phyloP scores from a whole-genome alignment of 2,329 filamentous ascomycete genomes.

The Mycosphaerelloides madeirae region DNA sequence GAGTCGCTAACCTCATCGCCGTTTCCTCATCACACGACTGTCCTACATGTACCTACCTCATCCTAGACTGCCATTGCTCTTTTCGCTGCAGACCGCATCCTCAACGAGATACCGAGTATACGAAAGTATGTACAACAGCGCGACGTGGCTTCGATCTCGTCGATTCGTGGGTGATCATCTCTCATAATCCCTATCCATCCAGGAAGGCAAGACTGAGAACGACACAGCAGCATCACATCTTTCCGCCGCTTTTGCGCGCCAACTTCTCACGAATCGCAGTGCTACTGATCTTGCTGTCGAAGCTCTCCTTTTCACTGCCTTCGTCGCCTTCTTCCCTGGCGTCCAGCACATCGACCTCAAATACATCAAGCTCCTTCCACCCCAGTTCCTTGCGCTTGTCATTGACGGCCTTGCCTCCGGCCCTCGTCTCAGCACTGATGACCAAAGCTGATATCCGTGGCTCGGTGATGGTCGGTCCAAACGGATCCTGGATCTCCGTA shows the following conservation, averaged over 20 bases:
- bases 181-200: too few species aligned
- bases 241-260: constrained; percentile 17
- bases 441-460: constrained; percentile 74
- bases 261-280: constrained; percentile 61
- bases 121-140: too few species aligned
- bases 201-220: too few species aligned
- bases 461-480: constrained; percentile 83
- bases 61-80: too few species aligned
- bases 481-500: constrained; percentile 80
- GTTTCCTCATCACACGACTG: too few species aligned
- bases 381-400: constrained; percentile 70
- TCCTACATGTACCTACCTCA: too few species aligned
- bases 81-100: too few species aligned
- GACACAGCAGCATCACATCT: constrained; percentile 7
- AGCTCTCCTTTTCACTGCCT: constrained; percentile 50
- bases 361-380: constrained; percentile 72
- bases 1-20: too few species aligned
- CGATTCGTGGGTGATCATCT: too few species aligned
- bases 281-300: constrained; percentile 84
- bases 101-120: too few species aligned
- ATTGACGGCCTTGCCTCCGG: constrained; percentile 81
- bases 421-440: constrained; percentile 80
- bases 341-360: constrained; percentile 85
- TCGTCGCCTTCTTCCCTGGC: constrained; percentile 42
- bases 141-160: too few species aligned